Conservation (phyloP, 257 asterid genomes). For the Fraxinus americana region DNA sequence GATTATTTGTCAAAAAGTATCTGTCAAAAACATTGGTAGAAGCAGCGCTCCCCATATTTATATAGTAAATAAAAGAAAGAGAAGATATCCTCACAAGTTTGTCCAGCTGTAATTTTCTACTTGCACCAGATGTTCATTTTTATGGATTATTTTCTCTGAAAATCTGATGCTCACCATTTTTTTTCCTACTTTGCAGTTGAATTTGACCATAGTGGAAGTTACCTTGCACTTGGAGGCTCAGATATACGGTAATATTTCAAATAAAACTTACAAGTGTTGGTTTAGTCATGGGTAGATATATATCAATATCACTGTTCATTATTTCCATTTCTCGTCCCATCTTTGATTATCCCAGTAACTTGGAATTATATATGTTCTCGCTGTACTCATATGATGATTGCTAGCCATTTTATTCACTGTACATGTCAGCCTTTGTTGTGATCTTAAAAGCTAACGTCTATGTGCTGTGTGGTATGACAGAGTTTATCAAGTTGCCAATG, state of each 20-base stretch:
- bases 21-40: too few relatives aligned
- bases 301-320: too few relatives aligned
- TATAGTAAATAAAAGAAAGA: too few relatives aligned
- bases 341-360: neutral
- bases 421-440: neutral
- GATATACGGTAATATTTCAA: slow-evolving; percentile 63
- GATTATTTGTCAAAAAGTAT: too few relatives aligned
- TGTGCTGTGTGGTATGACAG: slow-evolving; percentile 41
- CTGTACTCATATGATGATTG: too few relatives aligned
- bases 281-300: neutral
- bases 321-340: neutral
- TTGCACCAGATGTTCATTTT: neutral
- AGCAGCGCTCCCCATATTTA: too few relatives aligned
- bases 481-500: slow-evolving; percentile 81
- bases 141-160: neutral
- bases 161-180: neutral
- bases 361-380: neutral
- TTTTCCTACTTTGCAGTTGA: slow-evolving; percentile 61
- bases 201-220: slow-evolving; percentile 94
- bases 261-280: neutral
- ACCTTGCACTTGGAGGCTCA: slow-evolving; percentile 90
- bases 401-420: slow-evolving; percentile 18
- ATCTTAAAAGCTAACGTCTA: neutral
- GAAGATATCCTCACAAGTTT: too few relatives aligned
- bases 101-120: too few relatives aligned